phyloP scores from a whole-genome alignment of 176 grass and related monocot genomes.

The Raddia guianensis region DNA sequence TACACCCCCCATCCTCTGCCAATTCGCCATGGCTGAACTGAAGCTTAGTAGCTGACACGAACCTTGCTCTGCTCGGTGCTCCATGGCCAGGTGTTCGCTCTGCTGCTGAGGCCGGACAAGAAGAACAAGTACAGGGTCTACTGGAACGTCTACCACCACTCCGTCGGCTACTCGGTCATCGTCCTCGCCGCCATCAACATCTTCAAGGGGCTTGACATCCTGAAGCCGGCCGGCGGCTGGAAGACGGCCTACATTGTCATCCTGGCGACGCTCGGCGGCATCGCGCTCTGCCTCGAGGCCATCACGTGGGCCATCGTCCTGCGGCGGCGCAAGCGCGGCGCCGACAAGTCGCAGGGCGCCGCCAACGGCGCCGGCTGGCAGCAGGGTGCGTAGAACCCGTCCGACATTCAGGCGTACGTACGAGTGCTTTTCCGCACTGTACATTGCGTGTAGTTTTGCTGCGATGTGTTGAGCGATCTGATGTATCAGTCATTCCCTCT shows the following conservation, averaged over 20 bases:
- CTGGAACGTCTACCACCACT: constrained; percentile 91
- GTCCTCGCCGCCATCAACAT: constrained; percentile 65
- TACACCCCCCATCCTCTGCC: background rate
- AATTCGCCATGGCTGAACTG: background rate
- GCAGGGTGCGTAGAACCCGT: constrained; percentile 36
- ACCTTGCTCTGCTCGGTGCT: background rate
- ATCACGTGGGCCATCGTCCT: constrained; percentile 77
- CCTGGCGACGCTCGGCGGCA: constrained; percentile 55
- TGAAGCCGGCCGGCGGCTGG: constrained; percentile 66
- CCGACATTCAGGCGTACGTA: too few relatives aligned
- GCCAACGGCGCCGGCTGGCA: constrained; percentile 42
- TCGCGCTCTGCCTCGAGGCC: constrained; percentile 68
- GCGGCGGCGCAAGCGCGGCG: constrained; percentile 37
- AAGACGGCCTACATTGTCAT: constrained; percentile 77
- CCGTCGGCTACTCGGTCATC: constrained; percentile 78
- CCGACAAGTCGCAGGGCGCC: constrained; percentile 32
- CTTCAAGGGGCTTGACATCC: constrained; percentile 87
- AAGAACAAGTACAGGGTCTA: constrained; percentile 89
- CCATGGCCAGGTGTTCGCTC: constrained; percentile 67
- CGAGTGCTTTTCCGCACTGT: background rate
- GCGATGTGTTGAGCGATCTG: constrained; percentile 21
- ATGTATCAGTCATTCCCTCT: constrained; percentile 15
- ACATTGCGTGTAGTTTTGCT: constrained; percentile 36
- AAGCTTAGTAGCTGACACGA: background rate
- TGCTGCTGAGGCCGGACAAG: constrained; percentile 81